Percentiles rank a stretch among this genome's conserved stretches.
phyloP scores from a whole-genome alignment of 148 eudicot genomes.

The Rhododendron molle region DNA sequence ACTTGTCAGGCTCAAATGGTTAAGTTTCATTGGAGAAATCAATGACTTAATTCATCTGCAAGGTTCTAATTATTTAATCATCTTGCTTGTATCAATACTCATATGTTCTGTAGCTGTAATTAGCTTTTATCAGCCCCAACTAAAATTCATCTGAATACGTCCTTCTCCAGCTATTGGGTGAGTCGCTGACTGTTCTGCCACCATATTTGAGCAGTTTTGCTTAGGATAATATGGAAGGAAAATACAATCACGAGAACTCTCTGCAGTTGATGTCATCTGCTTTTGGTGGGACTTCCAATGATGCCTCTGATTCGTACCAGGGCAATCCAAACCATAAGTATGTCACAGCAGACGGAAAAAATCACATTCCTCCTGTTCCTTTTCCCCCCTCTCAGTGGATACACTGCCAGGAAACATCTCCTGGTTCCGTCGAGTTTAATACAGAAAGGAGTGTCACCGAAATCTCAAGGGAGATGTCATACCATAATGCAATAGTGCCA shows the following conservation, averaged over 20 bases:
- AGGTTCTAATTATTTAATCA: not conserved
- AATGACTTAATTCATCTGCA: not conserved
- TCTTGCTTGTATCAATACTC: not conserved
- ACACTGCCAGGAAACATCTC: slow-evolving; percentile 21
- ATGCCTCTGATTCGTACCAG: slow-evolving; percentile 11
- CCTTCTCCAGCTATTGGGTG: not conserved
- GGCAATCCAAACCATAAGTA: slow-evolving; percentile 10
- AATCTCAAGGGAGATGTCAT: slow-evolving; percentile 20
- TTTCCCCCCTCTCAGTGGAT: slow-evolving; percentile 24
- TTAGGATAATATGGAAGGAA: slow-evolving; percentile 26
- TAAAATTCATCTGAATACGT: not conserved
- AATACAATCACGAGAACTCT: slow-evolving; percentile 6
- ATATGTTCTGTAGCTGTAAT: not conserved
- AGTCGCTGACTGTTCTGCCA: not conserved
- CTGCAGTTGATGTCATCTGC: slow-evolving; percentile 21
- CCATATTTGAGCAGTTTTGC: slow-evolving; percentile 4
- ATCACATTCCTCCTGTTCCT: slow-evolving; percentile 12
- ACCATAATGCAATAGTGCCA: slow-evolving; percentile 4
- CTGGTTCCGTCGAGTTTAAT: slow-evolving; percentile 16
- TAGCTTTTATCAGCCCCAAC: not conserved
- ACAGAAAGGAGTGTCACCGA: slow-evolving; percentile 22
- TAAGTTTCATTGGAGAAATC: not conserved
- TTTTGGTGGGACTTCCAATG: slow-evolving; percentile 18
- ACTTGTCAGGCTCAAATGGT: not conserved
- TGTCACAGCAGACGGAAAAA: not conserved